Percentiles rank a stretch among this genome's conserved stretches.
phyloP scores from a whole-genome alignment of 179 eudicot species.

The Drosera spatulata region DNA sequence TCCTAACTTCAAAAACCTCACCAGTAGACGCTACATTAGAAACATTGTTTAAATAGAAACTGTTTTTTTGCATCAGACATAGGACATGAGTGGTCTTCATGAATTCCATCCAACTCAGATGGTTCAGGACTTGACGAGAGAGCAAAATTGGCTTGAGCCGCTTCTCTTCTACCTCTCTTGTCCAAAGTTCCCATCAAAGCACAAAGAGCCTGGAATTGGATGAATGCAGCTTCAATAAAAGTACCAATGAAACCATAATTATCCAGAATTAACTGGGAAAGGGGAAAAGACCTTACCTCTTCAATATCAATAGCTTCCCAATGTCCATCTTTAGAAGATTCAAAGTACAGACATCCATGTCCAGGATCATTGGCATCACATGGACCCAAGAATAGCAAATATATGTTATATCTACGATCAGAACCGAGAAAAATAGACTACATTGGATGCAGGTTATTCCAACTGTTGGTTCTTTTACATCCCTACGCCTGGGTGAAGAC shows the following conservation, averaged over 20 bases:
- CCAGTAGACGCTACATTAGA: constrained; percentile 27
- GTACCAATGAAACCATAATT: neutral
- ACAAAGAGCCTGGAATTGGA: constrained; percentile 61
- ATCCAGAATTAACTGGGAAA: neutral
- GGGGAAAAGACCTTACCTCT: constrained; percentile 50
- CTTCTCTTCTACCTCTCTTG: constrained; percentile 72
- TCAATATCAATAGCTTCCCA: constrained; percentile 85
- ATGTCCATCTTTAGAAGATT: constrained; percentile 98
- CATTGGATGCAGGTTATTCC: constrained; percentile 59
- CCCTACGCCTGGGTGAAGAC: constrained; percentile 13
- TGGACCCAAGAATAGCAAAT: constrained; percentile 98
- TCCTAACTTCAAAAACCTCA: constrained; percentile 26
- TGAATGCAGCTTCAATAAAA: no score
- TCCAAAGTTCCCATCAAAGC: constrained; percentile 55
- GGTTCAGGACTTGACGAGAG: constrained; percentile 42
- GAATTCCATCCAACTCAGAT: constrained; percentile 44
- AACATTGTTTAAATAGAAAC: constrained; percentile 20
- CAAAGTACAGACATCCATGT: constrained; percentile 76
- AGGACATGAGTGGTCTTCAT: constrained; percentile 68
- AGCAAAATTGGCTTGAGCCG: constrained; percentile 33
- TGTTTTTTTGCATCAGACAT: constrained; percentile 74
- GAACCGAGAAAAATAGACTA: constrained; percentile 86
- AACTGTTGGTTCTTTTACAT: constrained; percentile 18
- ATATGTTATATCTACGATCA: constrained; percentile 93
- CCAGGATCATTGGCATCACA: constrained; percentile 81